These are phyloP conservation scores for Brassica nigra DNA, from an alignment of 345 rosid genomes.

Conservation along the genomic window DNA sequence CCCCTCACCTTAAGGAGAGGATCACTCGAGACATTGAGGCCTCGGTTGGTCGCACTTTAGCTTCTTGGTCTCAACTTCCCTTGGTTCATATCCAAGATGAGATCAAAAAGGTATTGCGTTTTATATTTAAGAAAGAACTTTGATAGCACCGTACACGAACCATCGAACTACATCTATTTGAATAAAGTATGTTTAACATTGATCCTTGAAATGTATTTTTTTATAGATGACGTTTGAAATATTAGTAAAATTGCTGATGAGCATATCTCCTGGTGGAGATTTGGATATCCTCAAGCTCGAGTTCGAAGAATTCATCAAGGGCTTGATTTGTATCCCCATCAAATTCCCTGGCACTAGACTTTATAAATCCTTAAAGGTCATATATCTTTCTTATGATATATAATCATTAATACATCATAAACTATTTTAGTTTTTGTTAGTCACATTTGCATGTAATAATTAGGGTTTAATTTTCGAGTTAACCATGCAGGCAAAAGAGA, in stretches of 20 bases:
- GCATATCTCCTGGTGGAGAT: conserved; percentile 69
- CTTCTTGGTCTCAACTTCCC: conserved; percentile 61
- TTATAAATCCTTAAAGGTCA: conserved; percentile 81
- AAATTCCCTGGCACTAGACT: conserved; percentile 88
- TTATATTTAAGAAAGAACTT: not conserved
- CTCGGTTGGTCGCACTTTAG: conserved; percentile 53
- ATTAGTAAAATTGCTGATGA: conserved; percentile 72
- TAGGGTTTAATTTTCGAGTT: not conserved
- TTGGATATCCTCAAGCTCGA: conserved; percentile 64
- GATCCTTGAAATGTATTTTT: not conserved
- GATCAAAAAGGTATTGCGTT: conserved; percentile 59
- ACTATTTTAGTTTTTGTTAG: not conserved
- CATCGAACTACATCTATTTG: not conserved
- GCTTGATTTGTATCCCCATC: conserved; percentile 86
- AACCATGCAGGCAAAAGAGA: conserved; percentile 75
- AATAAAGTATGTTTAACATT: not conserved
- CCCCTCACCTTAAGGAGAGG: conserved; percentile 69
- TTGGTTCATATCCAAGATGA: conserved; percentile 66
- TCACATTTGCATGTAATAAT: not conserved
- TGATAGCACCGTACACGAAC: not conserved
- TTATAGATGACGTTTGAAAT: conserved; percentile 73
- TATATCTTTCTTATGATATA: not conserved
- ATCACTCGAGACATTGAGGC: conserved; percentile 63
- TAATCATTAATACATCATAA: not conserved
- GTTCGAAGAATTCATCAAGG: conserved; percentile 87